These are phyloP conservation scores for Asterophora lycoperdoides DNA, from an alignment of 768 basidiomycete species.

Conservation along the genomic window DNA sequence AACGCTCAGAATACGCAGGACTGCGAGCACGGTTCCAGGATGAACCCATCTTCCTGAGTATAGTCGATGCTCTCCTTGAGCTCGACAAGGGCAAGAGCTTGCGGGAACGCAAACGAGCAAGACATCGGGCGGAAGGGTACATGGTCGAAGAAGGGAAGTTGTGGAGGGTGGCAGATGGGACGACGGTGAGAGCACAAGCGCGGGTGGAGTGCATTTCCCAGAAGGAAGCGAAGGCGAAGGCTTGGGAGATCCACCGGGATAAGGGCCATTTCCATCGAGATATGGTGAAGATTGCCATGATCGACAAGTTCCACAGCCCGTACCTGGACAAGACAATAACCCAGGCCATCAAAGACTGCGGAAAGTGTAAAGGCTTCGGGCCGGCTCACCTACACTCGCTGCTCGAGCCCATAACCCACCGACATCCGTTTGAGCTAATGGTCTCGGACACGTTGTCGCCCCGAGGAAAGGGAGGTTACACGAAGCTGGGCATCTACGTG, in stretches of 20 bases:
- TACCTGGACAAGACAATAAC: conserved; percentile 22
- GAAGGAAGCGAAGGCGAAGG: conserved; percentile 17
- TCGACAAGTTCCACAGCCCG: conserved; percentile 23
- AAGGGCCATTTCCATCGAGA: conserved; percentile 13
- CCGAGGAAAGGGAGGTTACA: conserved; percentile 27
- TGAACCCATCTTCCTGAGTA: conserved; percentile 17
- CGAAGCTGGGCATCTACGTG: conserved; percentile 23
- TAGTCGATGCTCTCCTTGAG: too few relatives aligned
- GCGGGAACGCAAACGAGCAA: conserved; percentile 9
- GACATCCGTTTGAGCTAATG: conserved; percentile 34
- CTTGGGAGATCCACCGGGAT: not conserved
- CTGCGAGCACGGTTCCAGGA: conserved; percentile 13
- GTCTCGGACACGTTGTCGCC: conserved; percentile 33
- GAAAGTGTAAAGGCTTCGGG: conserved; percentile 26
- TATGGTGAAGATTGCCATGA: too few relatives aligned
- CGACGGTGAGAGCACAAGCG: conserved; percentile 5
- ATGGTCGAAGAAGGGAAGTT: conserved; percentile 22
- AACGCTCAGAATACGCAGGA: not conserved
- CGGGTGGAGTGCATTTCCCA: conserved; percentile 6
- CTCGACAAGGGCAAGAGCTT: conserved; percentile 13
- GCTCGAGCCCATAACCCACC: conserved; percentile 31
- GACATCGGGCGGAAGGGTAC: too few relatives aligned
- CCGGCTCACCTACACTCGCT: conserved; percentile 27
- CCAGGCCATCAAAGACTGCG: conserved; percentile 20
- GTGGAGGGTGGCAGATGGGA: conserved; percentile 15